Evolutionary conservation across 164 flowering plant genomes (phyloP).

Genomic region (Macadamia integrifolia): DNA sequence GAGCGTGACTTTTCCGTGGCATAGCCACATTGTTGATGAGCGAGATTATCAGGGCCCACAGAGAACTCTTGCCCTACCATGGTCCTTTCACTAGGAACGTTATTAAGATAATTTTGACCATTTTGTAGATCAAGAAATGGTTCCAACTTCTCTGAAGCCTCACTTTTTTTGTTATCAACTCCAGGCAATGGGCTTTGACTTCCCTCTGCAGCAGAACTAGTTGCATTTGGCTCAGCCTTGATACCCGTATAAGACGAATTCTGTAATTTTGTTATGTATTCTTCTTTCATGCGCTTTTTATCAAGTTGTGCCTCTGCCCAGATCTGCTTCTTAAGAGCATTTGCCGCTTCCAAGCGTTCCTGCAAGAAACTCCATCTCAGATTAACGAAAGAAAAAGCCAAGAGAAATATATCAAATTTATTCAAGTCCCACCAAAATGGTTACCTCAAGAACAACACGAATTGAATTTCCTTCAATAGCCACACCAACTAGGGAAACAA

Average conservation of each 20-base stretch:
- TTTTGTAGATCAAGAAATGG: constrained; percentile 22
- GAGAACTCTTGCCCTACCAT: constrained; percentile 30
- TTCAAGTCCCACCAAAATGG: background rate
- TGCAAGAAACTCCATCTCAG: constrained; percentile 26
- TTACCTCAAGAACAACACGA: constrained; percentile 74
- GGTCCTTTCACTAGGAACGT: constrained; percentile 33
- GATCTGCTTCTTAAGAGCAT: constrained; percentile 88
- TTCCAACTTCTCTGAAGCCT: constrained; percentile 35
- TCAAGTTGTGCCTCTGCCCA: constrained; percentile 89
- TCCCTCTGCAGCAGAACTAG: constrained; percentile 29
- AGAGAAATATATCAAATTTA: background rate
- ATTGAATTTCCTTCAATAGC: constrained; percentile 89
- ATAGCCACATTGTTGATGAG: constrained; percentile 42
- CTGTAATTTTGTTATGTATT: constrained; percentile 32
- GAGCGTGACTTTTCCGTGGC: constrained; percentile 64
- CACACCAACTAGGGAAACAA: constrained; percentile 80
- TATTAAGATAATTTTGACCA: constrained; percentile 24
- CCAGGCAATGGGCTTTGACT: constrained; percentile 45
- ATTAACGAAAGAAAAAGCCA: background rate
- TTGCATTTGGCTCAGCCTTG: constrained; percentile 36
- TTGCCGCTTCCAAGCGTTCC: constrained; percentile 94
- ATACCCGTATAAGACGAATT: constrained; percentile 30
- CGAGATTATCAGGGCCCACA: constrained; percentile 31
- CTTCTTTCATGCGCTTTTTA: constrained; percentile 80
- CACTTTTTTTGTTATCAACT: constrained; percentile 35